Percentiles rank a stretch among this genome's conserved stretches.
Evolutionary conservation across 1,139 yeast species (phyloP).

Genomic region (Geotrichum carabidarum): DNA sequence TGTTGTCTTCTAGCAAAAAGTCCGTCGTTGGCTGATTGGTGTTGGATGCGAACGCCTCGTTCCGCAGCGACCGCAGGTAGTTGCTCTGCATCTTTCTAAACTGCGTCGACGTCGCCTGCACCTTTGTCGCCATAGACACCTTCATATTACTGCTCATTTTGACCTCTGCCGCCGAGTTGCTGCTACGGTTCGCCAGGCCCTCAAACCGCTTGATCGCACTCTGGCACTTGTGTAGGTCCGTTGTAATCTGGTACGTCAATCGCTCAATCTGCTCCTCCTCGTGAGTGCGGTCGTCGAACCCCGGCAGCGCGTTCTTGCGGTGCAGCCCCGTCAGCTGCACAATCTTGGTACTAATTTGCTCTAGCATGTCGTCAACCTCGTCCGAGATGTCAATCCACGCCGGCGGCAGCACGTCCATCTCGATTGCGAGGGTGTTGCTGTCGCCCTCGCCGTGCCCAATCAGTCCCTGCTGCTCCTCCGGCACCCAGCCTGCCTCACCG

Average conservation of each 20-base stretch:
- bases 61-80: conserved; percentile 58
- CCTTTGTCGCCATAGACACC: conserved; percentile 75
- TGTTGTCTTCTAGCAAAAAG: conserved; percentile 1
- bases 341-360: conserved; percentile 47
- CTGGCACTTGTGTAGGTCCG: conserved; percentile 68
- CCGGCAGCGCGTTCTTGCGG: conserved; percentile 78
- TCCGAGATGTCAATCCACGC: conserved; percentile 67
- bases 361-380: conserved; percentile 62
- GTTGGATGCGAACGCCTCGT: conserved; percentile 31
- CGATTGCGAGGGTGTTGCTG: conserved; percentile 34
- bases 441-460: conserved; percentile 41
- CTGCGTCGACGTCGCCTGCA: conserved; percentile 69
- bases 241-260: conserved; percentile 69
- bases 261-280: conserved; percentile 74
- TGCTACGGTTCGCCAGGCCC: conserved; percentile 40
- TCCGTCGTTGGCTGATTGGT: neutral
- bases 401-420: conserved; percentile 58
- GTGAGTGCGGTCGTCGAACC: conserved; percentile 68
- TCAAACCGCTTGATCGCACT: conserved; percentile 66
- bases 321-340: conserved; percentile 62
- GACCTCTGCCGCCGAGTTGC: conserved; percentile 45
- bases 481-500: conserved; percentile 40
- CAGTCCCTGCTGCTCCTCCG: conserved; percentile 60
- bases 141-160: conserved; percentile 73
- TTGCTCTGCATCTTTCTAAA: conserved; percentile 85